phyloP scores from a whole-genome alignment of 805 yeast genomes.

The Metschnikowia sp. region DNA sequence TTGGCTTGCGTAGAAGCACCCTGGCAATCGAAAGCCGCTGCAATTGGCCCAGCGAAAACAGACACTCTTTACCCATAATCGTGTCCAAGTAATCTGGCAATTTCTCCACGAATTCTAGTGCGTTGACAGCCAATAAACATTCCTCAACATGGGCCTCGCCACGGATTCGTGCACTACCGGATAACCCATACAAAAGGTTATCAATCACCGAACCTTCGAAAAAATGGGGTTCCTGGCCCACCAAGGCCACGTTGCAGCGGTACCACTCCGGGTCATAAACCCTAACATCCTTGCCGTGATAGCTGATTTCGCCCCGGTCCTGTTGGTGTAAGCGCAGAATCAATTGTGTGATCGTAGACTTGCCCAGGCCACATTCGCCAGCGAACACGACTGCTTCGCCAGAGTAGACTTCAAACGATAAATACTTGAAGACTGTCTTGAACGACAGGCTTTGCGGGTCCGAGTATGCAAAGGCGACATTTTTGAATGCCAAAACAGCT shows the following conservation, averaged over 20 bases:
- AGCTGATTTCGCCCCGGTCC: constrained; percentile 34
- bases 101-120: constrained; percentile 50
- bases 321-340: constrained; percentile 52
- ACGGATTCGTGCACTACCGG: constrained; percentile 14
- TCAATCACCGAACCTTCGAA: constrained; percentile 72
- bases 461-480: constrained; percentile 52
- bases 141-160: constrained; percentile 33
- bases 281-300: constrained; percentile 49
- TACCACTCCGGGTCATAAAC: constrained; percentile 45
- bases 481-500: constrained; percentile 40
- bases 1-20: constrained; percentile 67
- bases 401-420: constrained; percentile 41
- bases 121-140: constrained; percentile 42
- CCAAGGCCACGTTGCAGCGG: constrained; percentile 58
- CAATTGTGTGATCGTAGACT: constrained; percentile 68
- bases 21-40: constrained; percentile 85
- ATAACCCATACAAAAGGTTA: constrained; percentile 63
- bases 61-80: constrained; percentile 44
- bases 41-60: constrained; percentile 86
- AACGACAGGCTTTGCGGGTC: constrained; percentile 17
- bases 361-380: constrained; percentile 92
- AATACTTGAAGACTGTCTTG: constrained; percentile 33
- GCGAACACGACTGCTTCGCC: constrained; percentile 62
- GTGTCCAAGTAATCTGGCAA: constrained; percentile 63
- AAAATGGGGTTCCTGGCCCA: constrained; percentile 70